These are phyloP conservation scores for Phytophthora brassicae DNA, from an alignment of 352 stramenopile genomes.

Conservation along the genomic window DNA sequence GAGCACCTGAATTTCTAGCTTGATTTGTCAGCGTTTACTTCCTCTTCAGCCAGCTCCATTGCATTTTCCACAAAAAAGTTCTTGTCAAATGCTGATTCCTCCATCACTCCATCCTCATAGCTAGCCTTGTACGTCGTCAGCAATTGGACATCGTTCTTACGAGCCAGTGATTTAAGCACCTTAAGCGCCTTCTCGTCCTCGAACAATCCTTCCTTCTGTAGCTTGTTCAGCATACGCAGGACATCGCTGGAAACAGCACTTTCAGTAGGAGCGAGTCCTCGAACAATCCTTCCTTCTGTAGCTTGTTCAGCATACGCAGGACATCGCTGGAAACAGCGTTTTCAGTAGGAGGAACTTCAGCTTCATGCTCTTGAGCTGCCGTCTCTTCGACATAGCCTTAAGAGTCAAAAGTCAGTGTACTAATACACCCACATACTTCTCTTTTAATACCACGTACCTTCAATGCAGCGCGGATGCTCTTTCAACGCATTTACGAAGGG, in stretches of 20 bases:
- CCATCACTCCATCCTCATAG: conserved; percentile 55
- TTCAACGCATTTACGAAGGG: conserved; percentile 61
- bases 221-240: conserved; percentile 68
- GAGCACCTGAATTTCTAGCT: conserved; percentile 13
- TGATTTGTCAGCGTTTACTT: conserved; percentile 15
- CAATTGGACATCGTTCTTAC: conserved; percentile 79
- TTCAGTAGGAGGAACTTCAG: conserved; percentile 18
- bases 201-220: conserved; percentile 83
- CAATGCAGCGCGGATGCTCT: conserved; percentile 58
- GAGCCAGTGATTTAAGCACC: conserved; percentile 80
- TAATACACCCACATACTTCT: not conserved
- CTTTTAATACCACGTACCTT: conserved; percentile 38
- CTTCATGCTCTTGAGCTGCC: conserved; percentile 13
- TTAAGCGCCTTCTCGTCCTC: conserved; percentile 69
- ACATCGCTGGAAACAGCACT: conserved; percentile 63
- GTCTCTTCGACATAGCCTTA: conserved; percentile 42
- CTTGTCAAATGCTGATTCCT: conserved; percentile 70
- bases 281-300: conserved; percentile 83
- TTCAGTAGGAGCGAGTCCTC: conserved; percentile 42
- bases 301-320: conserved; percentile 68
- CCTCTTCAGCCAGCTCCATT: conserved; percentile 75
- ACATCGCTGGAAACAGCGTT: conserved; percentile 63
- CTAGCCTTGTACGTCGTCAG: conserved; percentile 81
- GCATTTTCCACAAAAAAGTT: conserved; percentile 86
- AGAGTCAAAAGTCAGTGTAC: not conserved